Conservation (phyloP, 2,329 filamentous ascomycete species). For the Pseudodiploospora longispora region DNA sequence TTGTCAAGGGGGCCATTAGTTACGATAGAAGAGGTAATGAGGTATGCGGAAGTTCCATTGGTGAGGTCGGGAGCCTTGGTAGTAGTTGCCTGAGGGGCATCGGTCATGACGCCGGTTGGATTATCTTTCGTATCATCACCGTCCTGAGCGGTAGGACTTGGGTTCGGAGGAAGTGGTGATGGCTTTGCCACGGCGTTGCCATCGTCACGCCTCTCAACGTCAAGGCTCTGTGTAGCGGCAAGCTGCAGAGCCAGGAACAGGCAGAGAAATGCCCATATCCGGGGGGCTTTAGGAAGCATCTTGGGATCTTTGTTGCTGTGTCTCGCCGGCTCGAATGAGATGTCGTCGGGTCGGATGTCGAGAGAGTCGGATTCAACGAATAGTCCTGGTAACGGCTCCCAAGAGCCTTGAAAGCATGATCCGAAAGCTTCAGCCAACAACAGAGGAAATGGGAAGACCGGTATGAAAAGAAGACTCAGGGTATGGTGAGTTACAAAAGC, state of each 20-base stretch:
- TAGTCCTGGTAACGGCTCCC: constrained; percentile 11
- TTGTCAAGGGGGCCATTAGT: constrained; percentile 13
- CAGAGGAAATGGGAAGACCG: neutral
- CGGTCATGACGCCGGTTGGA: constrained; percentile 9
- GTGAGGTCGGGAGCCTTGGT: constrained; percentile 1
- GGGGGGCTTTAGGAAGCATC: constrained; percentile 28
- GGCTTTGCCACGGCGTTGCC: neutral
- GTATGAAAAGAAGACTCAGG: neutral
- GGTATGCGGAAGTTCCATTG: neutral
- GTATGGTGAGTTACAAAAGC: constrained; percentile 4
- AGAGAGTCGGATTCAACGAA: constrained; percentile 9
- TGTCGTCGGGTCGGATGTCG: constrained; percentile 3
- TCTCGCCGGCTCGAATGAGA: neutral
- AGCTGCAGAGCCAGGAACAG: constrained; percentile 30
- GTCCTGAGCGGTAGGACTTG: neutral
- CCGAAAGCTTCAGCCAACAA: neutral
- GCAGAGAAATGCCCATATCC: constrained; percentile 31
- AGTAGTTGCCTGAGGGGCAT: neutral
- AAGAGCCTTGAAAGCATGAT: constrained; percentile 13
- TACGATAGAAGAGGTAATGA: constrained; percentile 8
- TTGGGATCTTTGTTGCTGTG: constrained; percentile 5
- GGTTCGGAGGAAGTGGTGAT: neutral
- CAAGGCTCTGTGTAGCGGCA: constrained; percentile 25
- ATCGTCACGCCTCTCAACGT: constrained; percentile 27
- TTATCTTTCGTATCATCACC: constrained; percentile 6